Conservation (phyloP, 2,329 filamentous ascomycete species). For the Fusarium sp. region DNA sequence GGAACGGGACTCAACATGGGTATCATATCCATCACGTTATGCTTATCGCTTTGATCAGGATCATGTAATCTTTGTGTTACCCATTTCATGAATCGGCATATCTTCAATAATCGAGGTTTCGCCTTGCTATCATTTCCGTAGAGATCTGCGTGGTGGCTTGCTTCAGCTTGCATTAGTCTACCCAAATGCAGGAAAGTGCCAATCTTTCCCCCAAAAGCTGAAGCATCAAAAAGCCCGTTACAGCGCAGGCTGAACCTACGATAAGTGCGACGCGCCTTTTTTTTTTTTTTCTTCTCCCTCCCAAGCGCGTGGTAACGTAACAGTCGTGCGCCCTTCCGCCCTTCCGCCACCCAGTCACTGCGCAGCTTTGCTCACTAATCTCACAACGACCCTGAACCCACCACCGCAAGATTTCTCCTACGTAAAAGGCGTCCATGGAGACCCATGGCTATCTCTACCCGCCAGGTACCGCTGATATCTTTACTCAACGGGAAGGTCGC, state of each 20-base stretch:
- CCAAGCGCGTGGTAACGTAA: constrained; percentile 31
- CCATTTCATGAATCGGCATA: not conserved
- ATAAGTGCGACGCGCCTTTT: not conserved
- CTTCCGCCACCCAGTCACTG: not conserved
- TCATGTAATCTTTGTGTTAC: not conserved
- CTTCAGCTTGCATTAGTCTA: not conserved
- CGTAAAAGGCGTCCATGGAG: constrained; percentile 16
- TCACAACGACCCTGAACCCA: constrained; percentile 11
- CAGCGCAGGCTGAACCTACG: not conserved
- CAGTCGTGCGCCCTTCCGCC: not conserved
- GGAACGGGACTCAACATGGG: not conserved
- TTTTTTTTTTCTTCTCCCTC: not conserved
- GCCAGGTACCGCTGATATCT: constrained; percentile 20
- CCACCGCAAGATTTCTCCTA: constrained; percentile 4
- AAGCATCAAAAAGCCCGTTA: constrained; percentile 1
- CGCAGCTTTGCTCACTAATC: not conserved
- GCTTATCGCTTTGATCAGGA: not conserved
- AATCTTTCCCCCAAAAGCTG: not conserved
- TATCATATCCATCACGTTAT: not conserved
- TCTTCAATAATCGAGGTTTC: not conserved
- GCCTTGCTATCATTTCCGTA: not conserved
- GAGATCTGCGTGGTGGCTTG: not conserved
- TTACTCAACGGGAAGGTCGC: constrained; percentile 35
- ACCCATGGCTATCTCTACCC: constrained; percentile 20
- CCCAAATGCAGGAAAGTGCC: not conserved